Evolutionary conservation across 2,329 filamentous ascomycete species (phyloP).

Genomic region (Cercospora nicotianae): DNA sequence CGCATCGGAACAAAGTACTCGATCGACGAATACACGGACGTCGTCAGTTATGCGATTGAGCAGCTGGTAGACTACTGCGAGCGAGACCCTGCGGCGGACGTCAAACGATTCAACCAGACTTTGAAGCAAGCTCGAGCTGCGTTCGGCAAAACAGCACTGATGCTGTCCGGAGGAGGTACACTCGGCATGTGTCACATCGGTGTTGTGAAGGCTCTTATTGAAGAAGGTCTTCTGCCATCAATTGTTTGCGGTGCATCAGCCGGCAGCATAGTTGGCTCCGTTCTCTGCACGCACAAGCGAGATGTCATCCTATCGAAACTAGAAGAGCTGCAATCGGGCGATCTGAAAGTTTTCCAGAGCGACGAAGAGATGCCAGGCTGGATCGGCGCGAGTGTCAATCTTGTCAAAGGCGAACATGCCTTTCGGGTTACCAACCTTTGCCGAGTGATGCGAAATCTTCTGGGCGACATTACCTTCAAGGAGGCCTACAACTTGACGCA

Average conservation of each 20-base stretch:
- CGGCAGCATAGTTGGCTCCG: constrained; percentile 29
- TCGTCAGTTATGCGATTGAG: constrained; percentile 31
- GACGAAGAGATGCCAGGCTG: constrained; percentile 25
- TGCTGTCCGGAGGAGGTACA: constrained; percentile 30
- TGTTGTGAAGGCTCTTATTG: constrained; percentile 25
- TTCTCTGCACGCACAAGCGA: constrained; percentile 29
- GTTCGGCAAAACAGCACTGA: constrained; percentile 29
- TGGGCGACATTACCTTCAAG: constrained; percentile 90
- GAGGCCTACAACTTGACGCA: constrained; percentile 95
- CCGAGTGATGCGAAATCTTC: constrained; percentile 74
- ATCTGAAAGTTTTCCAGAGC: constrained; percentile 28
- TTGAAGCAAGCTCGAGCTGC: constrained; percentile 26
- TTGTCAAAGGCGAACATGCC: constrained; percentile 25
- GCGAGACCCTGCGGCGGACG: constrained; percentile 12
- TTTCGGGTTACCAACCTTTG: constrained; percentile 75
- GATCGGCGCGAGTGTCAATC: constrained; percentile 24
- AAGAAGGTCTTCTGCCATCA: constrained; percentile 24
- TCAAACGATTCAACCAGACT: constrained; percentile 20
- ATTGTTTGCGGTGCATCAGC: constrained; percentile 31
- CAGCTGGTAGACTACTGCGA: constrained; percentile 26
- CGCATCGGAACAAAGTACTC: constrained; percentile 26
- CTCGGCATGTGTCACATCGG: constrained; percentile 31
- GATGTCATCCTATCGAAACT: constrained; percentile 23
- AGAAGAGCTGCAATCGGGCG: constrained; percentile 25
- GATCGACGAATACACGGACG: constrained; percentile 29